Percentiles rank a stretch among this genome's conserved stretches.
phyloP scores from a whole-genome alignment of 2,329 filamentous ascomycete species.

The Lachnum nothofagi region DNA sequence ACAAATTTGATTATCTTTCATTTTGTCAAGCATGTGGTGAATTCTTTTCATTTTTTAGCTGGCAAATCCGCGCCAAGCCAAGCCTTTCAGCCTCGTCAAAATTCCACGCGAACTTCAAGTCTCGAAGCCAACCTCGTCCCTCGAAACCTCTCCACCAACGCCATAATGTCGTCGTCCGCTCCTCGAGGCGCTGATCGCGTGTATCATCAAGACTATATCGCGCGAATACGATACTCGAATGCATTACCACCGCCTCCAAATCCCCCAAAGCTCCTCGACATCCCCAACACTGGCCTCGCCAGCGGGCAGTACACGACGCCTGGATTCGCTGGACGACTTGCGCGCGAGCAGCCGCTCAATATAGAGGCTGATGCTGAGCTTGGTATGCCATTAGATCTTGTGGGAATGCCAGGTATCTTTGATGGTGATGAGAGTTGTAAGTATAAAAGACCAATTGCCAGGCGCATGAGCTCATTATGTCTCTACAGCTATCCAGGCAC shows the following conservation, averaged over 20 bases:
- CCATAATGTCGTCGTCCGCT: constrained; percentile 28
- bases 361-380: constrained; percentile 97
- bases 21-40: too few species aligned
- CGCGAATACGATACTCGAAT: constrained; percentile 92
- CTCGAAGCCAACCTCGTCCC: neutral
- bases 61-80: neutral
- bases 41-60: too few species aligned
- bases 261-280: constrained; percentile 93
- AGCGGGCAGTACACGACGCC: constrained; percentile 86
- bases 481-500: constrained; percentile 70
- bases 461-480: constrained; percentile 21
- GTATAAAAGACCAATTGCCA: constrained; percentile 29
- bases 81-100: constrained; percentile 11
- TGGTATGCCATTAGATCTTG: constrained; percentile 92
- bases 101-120: constrained; percentile 5
- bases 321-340: constrained; percentile 81
- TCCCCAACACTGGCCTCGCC: constrained; percentile 85
- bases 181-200: constrained; percentile 40
- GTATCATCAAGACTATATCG: constrained; percentile 93
- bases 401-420: constrained; percentile 91
- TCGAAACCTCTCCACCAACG: neutral
- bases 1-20: too few species aligned
- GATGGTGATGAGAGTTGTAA: constrained; percentile 90
- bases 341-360: constrained; percentile 86
- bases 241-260: constrained; percentile 88